Conservation (phyloP, 345 rosid species). For the Rhodamnia argentea region DNA sequence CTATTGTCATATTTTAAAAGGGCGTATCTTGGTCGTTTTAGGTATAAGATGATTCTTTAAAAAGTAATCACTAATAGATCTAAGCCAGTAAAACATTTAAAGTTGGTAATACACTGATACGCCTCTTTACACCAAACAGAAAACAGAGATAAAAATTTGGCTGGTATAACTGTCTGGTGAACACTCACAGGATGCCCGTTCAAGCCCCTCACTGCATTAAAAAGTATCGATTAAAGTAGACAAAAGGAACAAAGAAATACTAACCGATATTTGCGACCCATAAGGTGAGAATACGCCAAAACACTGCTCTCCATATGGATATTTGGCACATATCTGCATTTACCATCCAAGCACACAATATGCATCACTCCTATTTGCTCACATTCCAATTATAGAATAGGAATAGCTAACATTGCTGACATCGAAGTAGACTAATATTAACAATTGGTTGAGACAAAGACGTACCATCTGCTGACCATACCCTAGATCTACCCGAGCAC, state of each 20-base stretch:
- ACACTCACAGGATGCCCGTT: not conserved
- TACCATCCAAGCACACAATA: not conserved
- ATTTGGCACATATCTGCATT: conserved; percentile 48
- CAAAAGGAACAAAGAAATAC: conserved; percentile 4
- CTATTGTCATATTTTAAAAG: not conserved
- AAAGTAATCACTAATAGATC: not conserved
- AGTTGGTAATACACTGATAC: not conserved
- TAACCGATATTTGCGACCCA: conserved; percentile 53
- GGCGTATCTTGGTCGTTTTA: not conserved
- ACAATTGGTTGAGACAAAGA: not conserved
- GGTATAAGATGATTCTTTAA: not conserved
- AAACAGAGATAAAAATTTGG: not conserved
- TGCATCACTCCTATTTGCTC: not conserved
- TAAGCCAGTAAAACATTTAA: not conserved
- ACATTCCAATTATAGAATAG: not conserved
- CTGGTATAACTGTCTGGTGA: not conserved
- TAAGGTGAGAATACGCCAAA: conserved; percentile 68
- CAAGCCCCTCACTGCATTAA: not conserved
- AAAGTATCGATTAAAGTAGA: not conserved
- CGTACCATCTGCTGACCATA: conserved; percentile 61
- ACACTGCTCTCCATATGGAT: conserved; percentile 53
- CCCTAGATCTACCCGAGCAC: conserved; percentile 47
- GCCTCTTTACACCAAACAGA: not conserved
- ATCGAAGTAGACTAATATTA: not conserved
- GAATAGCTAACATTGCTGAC: conserved; percentile 4